phyloP scores from a whole-genome alignment of 371 early-diverging fungal species.

The Lichtheimia hyalospora region DNA sequence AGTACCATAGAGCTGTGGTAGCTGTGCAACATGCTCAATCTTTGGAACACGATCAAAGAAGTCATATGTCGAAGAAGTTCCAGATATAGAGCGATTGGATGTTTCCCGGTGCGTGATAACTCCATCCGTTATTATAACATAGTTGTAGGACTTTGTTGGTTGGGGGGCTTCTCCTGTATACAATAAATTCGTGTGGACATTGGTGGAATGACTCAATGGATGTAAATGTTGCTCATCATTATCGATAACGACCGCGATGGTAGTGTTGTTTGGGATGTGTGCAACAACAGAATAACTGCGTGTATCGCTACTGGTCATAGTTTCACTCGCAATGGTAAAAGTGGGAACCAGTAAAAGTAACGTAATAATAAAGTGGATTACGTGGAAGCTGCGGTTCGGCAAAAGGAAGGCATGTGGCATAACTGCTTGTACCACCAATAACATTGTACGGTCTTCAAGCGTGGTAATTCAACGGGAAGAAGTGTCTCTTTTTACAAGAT shows the following conservation, averaged over 20 bases:
- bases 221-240: background rate
- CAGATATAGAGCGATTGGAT: background rate
- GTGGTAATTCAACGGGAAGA: too few species aligned
- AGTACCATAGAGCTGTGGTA: background rate
- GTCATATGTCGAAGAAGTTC: background rate
- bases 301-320: too few species aligned
- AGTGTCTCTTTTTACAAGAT: too few species aligned
- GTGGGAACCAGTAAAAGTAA: too few species aligned
- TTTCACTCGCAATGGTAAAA: too few species aligned
- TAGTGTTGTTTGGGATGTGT: background rate
- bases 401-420: too few species aligned
- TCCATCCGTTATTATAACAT: background rate
- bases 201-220: background rate
- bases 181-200: background rate
- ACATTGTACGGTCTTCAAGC: too few species aligned
- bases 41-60: background rate
- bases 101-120: background rate
- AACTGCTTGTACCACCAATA: too few species aligned
- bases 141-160: background rate
- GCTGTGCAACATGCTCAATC: background rate
- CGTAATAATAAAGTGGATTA: too few species aligned
- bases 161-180: background rate
- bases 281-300: background rate
- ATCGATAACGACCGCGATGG: background rate
- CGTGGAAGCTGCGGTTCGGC: too few species aligned